Evolutionary conservation across 1,284 basidiomycete genomes (phyloP).

Genomic region (Thelephora terrestris): DNA sequence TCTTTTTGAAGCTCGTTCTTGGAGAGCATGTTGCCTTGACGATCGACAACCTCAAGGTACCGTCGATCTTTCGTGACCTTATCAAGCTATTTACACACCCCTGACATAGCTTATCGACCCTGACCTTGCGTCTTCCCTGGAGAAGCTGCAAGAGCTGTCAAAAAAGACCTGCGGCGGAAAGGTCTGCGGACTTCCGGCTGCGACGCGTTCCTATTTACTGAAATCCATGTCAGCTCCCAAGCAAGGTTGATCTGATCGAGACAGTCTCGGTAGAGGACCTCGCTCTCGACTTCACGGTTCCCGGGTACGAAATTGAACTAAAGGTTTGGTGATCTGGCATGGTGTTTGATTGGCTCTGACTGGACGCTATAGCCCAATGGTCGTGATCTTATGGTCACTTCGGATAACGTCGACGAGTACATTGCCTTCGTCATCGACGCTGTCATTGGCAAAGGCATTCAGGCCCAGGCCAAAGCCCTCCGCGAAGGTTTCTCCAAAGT

Average conservation of each 20-base stretch:
- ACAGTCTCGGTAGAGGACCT: conserved; percentile 74
- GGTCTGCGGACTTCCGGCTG: conserved; percentile 23
- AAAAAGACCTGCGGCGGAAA: conserved; percentile 40
- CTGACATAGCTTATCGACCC: conserved; percentile 71
- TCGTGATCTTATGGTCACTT: conserved; percentile 68
- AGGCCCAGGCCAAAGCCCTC: conserved; percentile 76
- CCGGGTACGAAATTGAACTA: conserved; percentile 90
- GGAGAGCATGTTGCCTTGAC: conserved; percentile 79
- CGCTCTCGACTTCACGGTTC: conserved; percentile 91
- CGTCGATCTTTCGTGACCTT: conserved; percentile 12
- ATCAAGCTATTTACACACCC: background rate
- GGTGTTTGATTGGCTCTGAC: conserved; percentile 3
- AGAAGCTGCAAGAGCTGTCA: conserved; percentile 61
- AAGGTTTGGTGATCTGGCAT: conserved; percentile 36
- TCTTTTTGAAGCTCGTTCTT: conserved; percentile 84
- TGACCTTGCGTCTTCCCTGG: conserved; percentile 77
- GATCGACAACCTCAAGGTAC: conserved; percentile 71
- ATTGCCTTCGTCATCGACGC: conserved; percentile 72
- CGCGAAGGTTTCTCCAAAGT: conserved; percentile 88
- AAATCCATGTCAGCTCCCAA: conserved; percentile 30
- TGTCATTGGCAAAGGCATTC: conserved; percentile 70
- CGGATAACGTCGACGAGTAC: conserved; percentile 85
- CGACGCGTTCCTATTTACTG: background rate
- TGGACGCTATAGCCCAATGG: conserved; percentile 53
- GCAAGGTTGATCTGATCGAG: conserved; percentile 49